Percentiles rank a stretch among this genome's conserved stretches.
Evolutionary conservation across 805 yeast genomes (phyloP).

Genomic region (Novakomyces olei): DNA sequence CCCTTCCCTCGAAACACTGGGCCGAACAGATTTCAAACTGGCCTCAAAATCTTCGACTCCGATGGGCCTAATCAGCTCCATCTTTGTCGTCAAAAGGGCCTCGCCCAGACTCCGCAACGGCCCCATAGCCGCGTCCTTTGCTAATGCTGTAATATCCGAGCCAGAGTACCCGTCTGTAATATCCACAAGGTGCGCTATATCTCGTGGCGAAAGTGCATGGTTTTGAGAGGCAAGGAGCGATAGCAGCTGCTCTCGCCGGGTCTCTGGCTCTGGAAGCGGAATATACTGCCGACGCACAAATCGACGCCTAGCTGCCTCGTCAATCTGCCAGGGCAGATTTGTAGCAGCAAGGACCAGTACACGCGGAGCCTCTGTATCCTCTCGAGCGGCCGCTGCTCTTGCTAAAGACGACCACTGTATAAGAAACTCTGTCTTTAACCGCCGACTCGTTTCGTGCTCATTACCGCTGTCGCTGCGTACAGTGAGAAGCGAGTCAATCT

Average conservation of each 20-base stretch:
- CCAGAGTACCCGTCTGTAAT: conserved; percentile 72
- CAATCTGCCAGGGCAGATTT: conserved; percentile 89
- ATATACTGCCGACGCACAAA: conserved; percentile 82
- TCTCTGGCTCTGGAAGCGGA: conserved; percentile 76
- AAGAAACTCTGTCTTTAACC: conserved; percentile 80
- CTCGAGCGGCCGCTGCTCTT: conserved; percentile 56
- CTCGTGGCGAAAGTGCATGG: conserved; percentile 42
- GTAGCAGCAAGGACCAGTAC: conserved; percentile 89
- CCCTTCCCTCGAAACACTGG: conserved; percentile 73
- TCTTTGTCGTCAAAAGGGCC: conserved; percentile 40
- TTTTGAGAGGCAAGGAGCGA: conserved; percentile 51
- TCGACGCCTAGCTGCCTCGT: conserved; percentile 87
- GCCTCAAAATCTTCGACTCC: conserved; percentile 46
- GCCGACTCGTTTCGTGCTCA: conserved; percentile 69
- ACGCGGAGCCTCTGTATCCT: conserved; percentile 27
- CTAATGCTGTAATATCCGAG: conserved; percentile 75
- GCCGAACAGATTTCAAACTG: conserved; percentile 60
- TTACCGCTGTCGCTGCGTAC: conserved; percentile 45
- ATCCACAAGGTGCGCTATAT: conserved; percentile 34
- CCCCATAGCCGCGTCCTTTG: conserved; percentile 97
- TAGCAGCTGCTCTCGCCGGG: conserved; percentile 47
- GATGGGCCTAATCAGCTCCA: conserved; percentile 60
- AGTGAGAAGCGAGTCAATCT: conserved; percentile 75
- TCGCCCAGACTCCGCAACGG: conserved; percentile 83
- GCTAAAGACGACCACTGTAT: conserved; percentile 89